phyloP scores from a whole-genome alignment of 2,329 filamentous ascomycete genomes.

The Fusarium transvaalense region DNA sequence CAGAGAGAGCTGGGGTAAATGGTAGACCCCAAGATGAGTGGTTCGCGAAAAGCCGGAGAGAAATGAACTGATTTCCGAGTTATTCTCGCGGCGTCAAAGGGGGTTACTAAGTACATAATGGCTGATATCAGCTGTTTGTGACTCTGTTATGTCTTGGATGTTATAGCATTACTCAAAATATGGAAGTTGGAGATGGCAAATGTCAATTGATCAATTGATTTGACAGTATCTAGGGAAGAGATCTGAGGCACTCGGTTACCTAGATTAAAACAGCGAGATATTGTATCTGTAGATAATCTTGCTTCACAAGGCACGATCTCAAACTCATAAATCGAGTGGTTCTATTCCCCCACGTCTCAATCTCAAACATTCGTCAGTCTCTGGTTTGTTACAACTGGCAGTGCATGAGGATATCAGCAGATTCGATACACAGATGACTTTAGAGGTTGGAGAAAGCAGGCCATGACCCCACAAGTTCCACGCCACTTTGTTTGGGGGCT shows the following conservation, averaged over 20 bases:
- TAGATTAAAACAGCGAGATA: conserved; percentile 18
- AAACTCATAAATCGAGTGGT: not conserved
- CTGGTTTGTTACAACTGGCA: not conserved
- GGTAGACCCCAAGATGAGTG: not conserved
- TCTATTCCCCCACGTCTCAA: not conserved
- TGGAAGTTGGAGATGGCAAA: not conserved
- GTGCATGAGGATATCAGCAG: conserved; percentile 7
- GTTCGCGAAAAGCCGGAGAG: conserved; percentile 27
- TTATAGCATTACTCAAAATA: not conserved
- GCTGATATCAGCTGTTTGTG: not conserved
- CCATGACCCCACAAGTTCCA: conserved; percentile 17
- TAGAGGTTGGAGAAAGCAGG: not conserved
- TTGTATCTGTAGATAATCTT: conserved; percentile 9
- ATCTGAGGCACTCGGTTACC: conserved; percentile 14
- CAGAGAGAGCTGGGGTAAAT: not conserved
- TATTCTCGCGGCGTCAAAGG: conserved; percentile 20
- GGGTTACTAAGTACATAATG: not conserved
- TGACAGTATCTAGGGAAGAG: not conserved
- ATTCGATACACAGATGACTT: conserved; percentile 2
- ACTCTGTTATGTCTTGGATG: not conserved
- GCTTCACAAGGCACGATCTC: conserved; percentile 5
- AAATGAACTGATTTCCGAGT: conserved; percentile 25
- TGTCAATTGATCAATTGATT: not conserved
- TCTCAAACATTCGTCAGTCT: conserved; percentile 8
- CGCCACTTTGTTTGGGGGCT: conserved; percentile 28